A percentile compares a stretch with the other conserved stretches of the same genome.
Conservation (phyloP, 2,329 filamentous ascomycete species). For the Fusarium globosum region DNA sequence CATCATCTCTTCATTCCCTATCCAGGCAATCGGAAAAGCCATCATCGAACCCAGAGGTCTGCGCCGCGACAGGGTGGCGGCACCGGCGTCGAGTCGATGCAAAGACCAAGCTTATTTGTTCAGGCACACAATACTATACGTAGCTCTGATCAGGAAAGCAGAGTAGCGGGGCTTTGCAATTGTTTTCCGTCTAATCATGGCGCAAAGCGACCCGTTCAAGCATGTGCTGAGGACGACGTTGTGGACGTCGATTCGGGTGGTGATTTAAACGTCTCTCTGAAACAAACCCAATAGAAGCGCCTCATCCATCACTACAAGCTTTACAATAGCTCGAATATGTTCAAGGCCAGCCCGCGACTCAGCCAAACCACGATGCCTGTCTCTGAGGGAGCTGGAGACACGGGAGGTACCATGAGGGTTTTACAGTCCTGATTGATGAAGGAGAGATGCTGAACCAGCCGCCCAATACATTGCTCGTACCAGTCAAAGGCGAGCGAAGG, state of each 20-base stretch:
- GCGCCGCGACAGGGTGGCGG: too few relatives aligned
- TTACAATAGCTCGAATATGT: not conserved
- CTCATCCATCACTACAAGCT: not conserved
- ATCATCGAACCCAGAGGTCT: not conserved
- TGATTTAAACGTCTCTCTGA: not conserved
- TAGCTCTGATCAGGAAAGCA: not conserved
- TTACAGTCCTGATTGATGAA: not conserved
- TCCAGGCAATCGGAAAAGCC: too few relatives aligned
- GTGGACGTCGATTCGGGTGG: not conserved
- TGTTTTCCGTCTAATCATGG: not conserved
- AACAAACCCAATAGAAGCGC: not conserved
- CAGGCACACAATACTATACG: not conserved
- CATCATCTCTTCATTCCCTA: too few relatives aligned
- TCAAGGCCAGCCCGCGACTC: not conserved
- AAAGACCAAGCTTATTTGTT: not conserved
- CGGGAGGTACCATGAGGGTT: not conserved
- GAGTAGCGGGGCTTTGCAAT: not conserved
- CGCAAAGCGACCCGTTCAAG: not conserved
- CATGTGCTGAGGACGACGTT: not conserved
- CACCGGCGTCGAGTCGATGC: too few relatives aligned
- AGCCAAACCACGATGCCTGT: not conserved
- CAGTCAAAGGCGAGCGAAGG: not conserved
- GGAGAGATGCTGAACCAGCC: not conserved
- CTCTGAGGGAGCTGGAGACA: not conserved
- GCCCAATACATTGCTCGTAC: not conserved